phyloP scores from a whole-genome alignment of 306 rosid species.

The Rosa chinensis region DNA sequence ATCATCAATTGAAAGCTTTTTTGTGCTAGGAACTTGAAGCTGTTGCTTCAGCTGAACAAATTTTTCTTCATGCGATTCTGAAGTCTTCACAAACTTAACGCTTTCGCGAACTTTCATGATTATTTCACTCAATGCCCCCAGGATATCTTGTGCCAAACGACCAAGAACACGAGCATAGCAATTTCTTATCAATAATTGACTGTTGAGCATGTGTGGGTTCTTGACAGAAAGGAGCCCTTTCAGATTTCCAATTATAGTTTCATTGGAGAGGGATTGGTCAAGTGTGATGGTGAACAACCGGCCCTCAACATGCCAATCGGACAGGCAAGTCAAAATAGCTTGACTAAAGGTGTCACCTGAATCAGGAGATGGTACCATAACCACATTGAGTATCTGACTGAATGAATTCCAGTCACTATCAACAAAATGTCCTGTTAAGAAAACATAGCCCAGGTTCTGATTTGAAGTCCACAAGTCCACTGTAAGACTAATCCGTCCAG shows the following conservation, averaged over 20 bases:
- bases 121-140: conserved; percentile 48
- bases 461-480: conserved; percentile 74
- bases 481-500: conserved; percentile 77
- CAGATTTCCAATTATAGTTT: conserved; percentile 52
- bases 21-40: conserved; percentile 67
- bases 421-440: conserved; percentile 79
- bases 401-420: conserved; percentile 77
- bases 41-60: conserved; percentile 74
- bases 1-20: conserved; percentile 62
- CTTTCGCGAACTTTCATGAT: conserved; percentile 65
- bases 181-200: conserved; percentile 70
- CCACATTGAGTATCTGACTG: conserved; percentile 68
- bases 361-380: conserved; percentile 59
- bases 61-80: conserved; percentile 56
- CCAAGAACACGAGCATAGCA: conserved; percentile 84
- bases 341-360: conserved; percentile 56
- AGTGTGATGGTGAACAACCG: conserved; percentile 59
- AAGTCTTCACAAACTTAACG: conserved; percentile 78
- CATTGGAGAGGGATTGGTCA: conserved; percentile 64
- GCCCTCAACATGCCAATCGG: conserved; percentile 82
- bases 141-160: conserved; percentile 58
- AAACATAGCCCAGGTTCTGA: conserved; percentile 61
- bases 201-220: conserved; percentile 66
- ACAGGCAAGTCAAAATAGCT: conserved; percentile 56
- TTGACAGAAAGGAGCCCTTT: conserved; percentile 66